Base-by-base conservation (phyloP, 306 rosid genomes). In the Malus orientalis region DNA sequence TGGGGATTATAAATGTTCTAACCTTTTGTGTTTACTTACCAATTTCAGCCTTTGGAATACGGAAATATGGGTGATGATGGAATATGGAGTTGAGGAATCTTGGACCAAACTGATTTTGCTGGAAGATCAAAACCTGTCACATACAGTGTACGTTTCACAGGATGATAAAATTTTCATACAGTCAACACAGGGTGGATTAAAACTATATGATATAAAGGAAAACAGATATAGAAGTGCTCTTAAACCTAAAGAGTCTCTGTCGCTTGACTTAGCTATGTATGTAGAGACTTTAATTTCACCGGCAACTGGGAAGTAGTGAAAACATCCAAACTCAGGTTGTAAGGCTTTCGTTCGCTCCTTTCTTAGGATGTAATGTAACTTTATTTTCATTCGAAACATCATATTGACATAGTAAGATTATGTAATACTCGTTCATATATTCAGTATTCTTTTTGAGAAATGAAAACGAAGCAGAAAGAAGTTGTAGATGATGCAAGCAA, bases 401-500 rank as follows among this genome's bases (percentile, higher is more conserved):
- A 6, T 36, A 6, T 36, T 36, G 38, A 36, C 38, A 36, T 36
- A 1, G 38, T 36, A 36, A 36, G 38, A 36, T 36, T 36, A 36
- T 36, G 38, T 36, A 6, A 36, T 54, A 55, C 22, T 55, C 14
- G 14, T 49, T 11, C 18, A 36, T 36, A 36, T 58, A 16, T 8
- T 42, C 10, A 3, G 12, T 40, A 16, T 55, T 42, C 27, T 77
- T 42, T 67, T 60, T 16, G 98, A 80, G 91, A 87, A 71, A 69
- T 86, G 69, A 88, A 77, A 40, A 84, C 77, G 76, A 90, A 91
- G 79, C 91, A 91, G 60, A 91, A 87, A 44, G 87, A 84, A 71
- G 74, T 91, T 74, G 61, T 91, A 27, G 96, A 93, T 2, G 90
- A 81, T 67, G 85, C 72, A 36, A 36, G 38, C 38, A 36, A 36